Conservation (phyloP, 129 eudicot genomes). For the Flaveria trinervia region DNA sequence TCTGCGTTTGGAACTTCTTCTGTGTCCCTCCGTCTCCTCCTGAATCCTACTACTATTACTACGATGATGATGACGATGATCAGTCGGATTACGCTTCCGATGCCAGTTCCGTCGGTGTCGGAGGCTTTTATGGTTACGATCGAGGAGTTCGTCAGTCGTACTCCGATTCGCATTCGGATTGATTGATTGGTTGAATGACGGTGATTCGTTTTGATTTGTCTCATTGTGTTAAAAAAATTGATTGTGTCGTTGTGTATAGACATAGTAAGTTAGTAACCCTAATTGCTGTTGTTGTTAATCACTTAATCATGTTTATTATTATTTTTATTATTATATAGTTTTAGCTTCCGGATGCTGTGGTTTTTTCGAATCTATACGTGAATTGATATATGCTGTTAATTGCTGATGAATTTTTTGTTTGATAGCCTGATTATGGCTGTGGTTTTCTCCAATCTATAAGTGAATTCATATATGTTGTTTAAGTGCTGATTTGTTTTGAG, state of each 20-base stretch:
- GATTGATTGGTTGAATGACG: constrained; percentile 29
- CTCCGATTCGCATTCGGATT: constrained; percentile 50
- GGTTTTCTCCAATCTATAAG: constrained; percentile 12
- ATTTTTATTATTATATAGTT: constrained; percentile 20
- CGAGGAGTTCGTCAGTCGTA: constrained; percentile 30
- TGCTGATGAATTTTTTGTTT: constrained; percentile 8
- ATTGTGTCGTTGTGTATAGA: constrained; percentile 21
- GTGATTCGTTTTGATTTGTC: constrained; percentile 10
- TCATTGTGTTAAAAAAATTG: constrained; percentile 4
- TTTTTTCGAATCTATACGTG: constrained; percentile 14
- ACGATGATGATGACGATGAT: constrained; percentile 22
- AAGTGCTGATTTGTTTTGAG: constrained; percentile 5
- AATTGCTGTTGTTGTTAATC: constrained; percentile 15
- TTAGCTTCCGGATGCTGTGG: neutral
- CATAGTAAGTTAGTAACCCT: constrained; percentile 14
- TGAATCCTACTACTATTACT: constrained; percentile 23
- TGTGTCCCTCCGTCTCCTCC: constrained; percentile 55
- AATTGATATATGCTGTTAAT: neutral
- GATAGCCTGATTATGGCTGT: constrained; percentile 3
- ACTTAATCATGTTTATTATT: constrained; percentile 20
- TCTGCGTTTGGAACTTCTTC: constrained; percentile 54
- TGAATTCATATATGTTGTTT: constrained; percentile 7
- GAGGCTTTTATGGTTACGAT: constrained; percentile 32
- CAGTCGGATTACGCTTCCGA: constrained; percentile 37
- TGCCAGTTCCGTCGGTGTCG: constrained; percentile 24